These are phyloP conservation scores for Rhizophagus clarus DNA, from an alignment of 192 early-diverging fungal genomes.

Conservation along the genomic window DNA sequence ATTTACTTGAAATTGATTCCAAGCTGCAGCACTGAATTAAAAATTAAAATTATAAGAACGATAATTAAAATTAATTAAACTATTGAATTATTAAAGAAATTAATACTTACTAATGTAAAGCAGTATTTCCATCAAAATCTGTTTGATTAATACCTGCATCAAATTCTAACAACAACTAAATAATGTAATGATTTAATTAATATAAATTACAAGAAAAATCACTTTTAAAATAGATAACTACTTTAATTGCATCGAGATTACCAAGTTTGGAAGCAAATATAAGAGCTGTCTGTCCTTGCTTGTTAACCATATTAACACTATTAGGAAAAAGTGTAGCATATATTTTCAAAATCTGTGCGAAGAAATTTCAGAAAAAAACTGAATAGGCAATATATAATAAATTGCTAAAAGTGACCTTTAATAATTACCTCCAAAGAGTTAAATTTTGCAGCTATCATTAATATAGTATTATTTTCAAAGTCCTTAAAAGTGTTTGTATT, in stretches of 20 bases:
- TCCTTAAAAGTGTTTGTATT: constrained; percentile 1
- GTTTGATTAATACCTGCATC: constrained; percentile 32
- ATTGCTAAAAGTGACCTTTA: not conserved
- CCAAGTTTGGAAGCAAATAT: constrained; percentile 19
- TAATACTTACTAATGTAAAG: constrained; percentile 27
- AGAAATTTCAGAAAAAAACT: not conserved
- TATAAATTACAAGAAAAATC: not conserved
- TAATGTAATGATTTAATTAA: not conserved
- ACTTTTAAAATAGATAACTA: not conserved
- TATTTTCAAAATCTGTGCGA: constrained; percentile 21
- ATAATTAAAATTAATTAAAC: not conserved
- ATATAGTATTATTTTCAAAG: constrained; percentile 30
- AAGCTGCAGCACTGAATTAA: constrained; percentile 24
- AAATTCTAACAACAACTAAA: constrained; percentile 10
- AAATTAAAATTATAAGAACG: not conserved
- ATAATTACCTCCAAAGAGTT: constrained; percentile 20
- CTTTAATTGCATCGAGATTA: constrained; percentile 24
- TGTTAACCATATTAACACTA: constrained; percentile 25
- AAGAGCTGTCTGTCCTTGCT: constrained; percentile 31
- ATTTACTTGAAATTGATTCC: constrained; percentile 23
- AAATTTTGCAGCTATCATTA: constrained; percentile 27
- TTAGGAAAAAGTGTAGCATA: constrained; percentile 9
- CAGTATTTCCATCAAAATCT: constrained; percentile 25
- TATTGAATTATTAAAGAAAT: not conserved
- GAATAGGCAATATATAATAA: not conserved